Conservation (phyloP, 2,329 filamentous ascomycete species). For the Helotiales sp. region DNA sequence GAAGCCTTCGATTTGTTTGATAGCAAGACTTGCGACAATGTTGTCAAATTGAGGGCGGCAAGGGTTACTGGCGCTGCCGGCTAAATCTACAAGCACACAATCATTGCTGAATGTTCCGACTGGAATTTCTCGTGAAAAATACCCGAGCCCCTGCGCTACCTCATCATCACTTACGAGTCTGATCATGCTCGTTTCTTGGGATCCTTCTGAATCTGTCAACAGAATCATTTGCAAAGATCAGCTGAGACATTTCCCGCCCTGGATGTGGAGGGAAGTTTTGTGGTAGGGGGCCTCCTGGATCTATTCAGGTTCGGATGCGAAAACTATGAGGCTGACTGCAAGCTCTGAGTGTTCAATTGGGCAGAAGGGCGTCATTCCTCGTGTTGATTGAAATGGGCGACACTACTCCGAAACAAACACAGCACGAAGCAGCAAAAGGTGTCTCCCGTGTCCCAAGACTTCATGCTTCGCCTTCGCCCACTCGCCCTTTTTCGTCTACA, state of each 20-base stretch:
- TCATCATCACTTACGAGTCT: background rate
- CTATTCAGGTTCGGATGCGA: background rate
- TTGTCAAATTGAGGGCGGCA: background rate
- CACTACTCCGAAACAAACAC: background rate
- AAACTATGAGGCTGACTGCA: background rate
- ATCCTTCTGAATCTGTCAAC: no score
- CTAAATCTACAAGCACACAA: background rate
- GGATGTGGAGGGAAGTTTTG: background rate
- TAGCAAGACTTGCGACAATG: background rate
- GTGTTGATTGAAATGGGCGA: background rate
- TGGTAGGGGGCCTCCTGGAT: background rate
- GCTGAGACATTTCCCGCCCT: background rate
- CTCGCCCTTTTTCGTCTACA: background rate
- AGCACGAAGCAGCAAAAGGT: no score
- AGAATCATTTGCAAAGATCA: background rate
- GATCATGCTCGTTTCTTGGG: no score
- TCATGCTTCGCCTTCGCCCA: background rate
- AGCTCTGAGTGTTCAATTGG: background rate
- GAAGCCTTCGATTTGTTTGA: conserved; percentile 39
- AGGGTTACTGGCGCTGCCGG: background rate
- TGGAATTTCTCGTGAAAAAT: background rate
- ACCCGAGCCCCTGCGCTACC: background rate
- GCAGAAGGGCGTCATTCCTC: background rate
- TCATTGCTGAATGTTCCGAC: background rate
- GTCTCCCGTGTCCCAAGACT: no score